Evolutionary conservation across 441 rosid genomes (phyloP).

Genomic region (Manihot esculenta): DNA sequence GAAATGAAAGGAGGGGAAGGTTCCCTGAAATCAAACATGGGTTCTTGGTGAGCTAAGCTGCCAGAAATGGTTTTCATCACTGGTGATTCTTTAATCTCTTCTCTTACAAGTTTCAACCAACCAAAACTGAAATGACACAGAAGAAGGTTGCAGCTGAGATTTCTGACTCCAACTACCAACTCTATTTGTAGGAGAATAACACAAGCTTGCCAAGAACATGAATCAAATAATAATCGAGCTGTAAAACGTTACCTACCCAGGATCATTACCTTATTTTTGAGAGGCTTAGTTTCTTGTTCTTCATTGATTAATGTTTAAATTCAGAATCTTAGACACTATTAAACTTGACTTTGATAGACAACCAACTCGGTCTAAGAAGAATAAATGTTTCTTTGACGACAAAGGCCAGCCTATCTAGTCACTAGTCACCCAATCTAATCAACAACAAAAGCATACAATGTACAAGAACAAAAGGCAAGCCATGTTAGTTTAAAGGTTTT

Average conservation of each 20-base stretch:
- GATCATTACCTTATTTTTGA: background rate
- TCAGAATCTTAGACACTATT: too few relatives aligned
- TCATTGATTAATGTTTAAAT: too few relatives aligned
- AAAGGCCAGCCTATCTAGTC: constrained; percentile 22
- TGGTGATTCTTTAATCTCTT: constrained; percentile 30
- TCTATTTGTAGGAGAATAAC: constrained; percentile 2
- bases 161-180: background rate
- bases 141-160: too few relatives aligned
- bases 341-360: too few relatives aligned
- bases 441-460: constrained; percentile 7
- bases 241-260: constrained; percentile 10
- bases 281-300: too few relatives aligned
- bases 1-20: constrained; percentile 28
- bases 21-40: constrained; percentile 13
- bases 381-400: constrained; percentile 7
- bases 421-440: constrained; percentile 4
- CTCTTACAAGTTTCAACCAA: too few relatives aligned
- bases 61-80: constrained; percentile 16
- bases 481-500: constrained; percentile 24
- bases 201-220: constrained; percentile 1
- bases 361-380: too few relatives aligned
- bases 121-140: background rate
- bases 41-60: constrained; percentile 19
- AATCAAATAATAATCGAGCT: too few relatives aligned
- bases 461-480: constrained; percentile 24